Percentiles rank a stretch among this genome's conserved stretches.
phyloP scores from a whole-genome alignment of 306 rosid genomes.

The Myrica gale region DNA sequence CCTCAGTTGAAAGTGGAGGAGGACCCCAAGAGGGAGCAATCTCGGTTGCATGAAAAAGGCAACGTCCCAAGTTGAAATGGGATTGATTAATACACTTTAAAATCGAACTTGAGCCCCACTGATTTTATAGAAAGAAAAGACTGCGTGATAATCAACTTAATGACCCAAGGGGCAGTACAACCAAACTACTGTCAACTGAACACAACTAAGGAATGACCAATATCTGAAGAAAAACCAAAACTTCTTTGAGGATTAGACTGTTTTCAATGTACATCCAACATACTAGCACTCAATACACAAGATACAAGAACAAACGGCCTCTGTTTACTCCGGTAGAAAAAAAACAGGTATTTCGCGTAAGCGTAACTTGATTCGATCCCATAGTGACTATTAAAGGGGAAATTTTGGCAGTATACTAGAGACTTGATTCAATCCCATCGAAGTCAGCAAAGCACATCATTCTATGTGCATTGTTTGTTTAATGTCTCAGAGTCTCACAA shows the following conservation, averaged over 20 bases:
- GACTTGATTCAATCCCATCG: neutral
- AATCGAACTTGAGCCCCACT: neutral
- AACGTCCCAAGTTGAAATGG: too few species aligned
- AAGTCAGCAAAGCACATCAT: neutral
- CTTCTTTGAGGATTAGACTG: neutral
- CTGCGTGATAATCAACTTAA: neutral
- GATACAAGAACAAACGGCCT: neutral
- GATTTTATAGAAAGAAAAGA: neutral
- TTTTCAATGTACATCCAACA: too few species aligned
- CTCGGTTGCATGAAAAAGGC: neutral
- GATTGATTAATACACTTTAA: too few species aligned
- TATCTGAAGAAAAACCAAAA: neutral
- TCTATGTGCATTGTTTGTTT: neutral
- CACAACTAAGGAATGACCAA: neutral
- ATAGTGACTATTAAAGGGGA: neutral
- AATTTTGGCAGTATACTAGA: neutral
- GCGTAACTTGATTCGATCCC: neutral
- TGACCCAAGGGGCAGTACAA: neutral
- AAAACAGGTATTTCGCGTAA: too few species aligned
- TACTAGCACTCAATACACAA: neutral
- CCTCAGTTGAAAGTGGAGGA: neutral
- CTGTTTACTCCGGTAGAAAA: too few species aligned
- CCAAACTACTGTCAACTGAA: neutral
- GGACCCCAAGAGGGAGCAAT: neutral
- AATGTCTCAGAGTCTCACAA: neutral